Percentiles rank a stretch among this genome's conserved stretches.
phyloP scores from a whole-genome alignment of 495 filamentous ascomycete genomes.

The Clohesyomyces aquaticus region DNA sequence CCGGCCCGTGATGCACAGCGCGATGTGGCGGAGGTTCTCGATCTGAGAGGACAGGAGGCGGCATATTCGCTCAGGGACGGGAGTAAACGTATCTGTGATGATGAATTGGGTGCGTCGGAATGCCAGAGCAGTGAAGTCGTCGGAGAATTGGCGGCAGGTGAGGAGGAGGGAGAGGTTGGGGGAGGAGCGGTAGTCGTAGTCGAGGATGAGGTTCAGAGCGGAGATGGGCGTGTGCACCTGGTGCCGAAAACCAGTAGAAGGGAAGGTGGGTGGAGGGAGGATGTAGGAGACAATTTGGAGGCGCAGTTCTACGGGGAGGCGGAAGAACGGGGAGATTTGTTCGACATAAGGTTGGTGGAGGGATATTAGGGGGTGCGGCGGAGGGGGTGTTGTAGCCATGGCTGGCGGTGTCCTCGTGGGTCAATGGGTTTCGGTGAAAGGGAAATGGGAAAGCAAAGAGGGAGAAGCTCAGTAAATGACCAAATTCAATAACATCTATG shows the following conservation, averaged over 20 bases:
- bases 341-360: background rate
- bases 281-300: constrained; percentile 39
- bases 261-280: constrained; percentile 6
- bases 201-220: constrained; percentile 27
- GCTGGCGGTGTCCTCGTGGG: background rate
- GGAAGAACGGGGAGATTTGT: constrained; percentile 24
- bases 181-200: constrained; percentile 35
- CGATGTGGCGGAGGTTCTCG: constrained; percentile 34
- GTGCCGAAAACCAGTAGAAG: background rate
- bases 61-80: constrained; percentile 26
- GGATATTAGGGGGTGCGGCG: background rate
- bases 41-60: constrained; percentile 35
- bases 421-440: background rate
- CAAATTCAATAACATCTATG: too few relatives aligned
- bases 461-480: too few relatives aligned
- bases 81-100: constrained; percentile 33
- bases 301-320: constrained; percentile 42
- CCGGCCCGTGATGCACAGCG: constrained; percentile 36
- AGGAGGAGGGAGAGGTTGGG: constrained; percentile 31
- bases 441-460: background rate
- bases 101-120: constrained; percentile 38
- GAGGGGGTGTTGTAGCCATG: background rate
- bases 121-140: constrained; percentile 39
- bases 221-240: background rate
- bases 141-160: constrained; percentile 41